These are phyloP conservation scores for Geranium brycei DNA, from an alignment of 345 rosid species.

Conservation along the genomic window DNA sequence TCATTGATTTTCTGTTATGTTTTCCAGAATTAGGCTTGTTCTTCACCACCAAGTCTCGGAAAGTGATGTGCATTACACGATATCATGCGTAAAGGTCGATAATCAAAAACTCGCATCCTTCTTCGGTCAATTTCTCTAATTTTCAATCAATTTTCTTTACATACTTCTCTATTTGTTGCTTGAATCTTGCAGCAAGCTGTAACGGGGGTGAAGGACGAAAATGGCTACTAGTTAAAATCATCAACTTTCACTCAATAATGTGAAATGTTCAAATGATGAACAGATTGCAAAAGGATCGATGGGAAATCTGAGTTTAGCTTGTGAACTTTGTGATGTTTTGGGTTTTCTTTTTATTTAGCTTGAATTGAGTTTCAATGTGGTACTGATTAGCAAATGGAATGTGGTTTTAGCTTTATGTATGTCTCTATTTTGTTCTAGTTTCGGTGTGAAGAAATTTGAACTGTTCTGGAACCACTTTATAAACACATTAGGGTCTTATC, in stretches of 20 bases:
- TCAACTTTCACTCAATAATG: no score
- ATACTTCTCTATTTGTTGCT: neutral
- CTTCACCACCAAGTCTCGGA: conserved; percentile 75
- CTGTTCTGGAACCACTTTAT: no score
- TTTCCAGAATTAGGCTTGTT: conserved; percentile 63
- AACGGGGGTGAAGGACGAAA: neutral
- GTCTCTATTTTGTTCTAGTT: no score
- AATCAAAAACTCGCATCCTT: no score
- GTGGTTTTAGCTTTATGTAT: no score
- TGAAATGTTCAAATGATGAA: no score
- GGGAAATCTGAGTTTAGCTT: neutral
- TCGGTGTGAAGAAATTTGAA: no score
- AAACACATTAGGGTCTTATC: no score
- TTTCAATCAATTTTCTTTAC: no score
- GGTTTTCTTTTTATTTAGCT: neutral
- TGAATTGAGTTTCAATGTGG: no score
- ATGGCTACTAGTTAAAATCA: neutral
- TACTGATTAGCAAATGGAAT: no score
- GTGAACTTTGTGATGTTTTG: neutral
- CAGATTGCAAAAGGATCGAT: neutral
- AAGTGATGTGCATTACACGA: conserved; percentile 51
- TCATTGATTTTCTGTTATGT: neutral
- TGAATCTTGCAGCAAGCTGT: neutral
- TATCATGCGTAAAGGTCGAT: conserved; percentile 57
- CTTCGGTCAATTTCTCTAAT: neutral